A percentile compares a stretch with the other conserved stretches of the same genome.
These are phyloP conservation scores for Aureobasidium sp. DNA, from an alignment of 2,329 filamentous ascomycete species.

Conservation along the genomic window DNA sequence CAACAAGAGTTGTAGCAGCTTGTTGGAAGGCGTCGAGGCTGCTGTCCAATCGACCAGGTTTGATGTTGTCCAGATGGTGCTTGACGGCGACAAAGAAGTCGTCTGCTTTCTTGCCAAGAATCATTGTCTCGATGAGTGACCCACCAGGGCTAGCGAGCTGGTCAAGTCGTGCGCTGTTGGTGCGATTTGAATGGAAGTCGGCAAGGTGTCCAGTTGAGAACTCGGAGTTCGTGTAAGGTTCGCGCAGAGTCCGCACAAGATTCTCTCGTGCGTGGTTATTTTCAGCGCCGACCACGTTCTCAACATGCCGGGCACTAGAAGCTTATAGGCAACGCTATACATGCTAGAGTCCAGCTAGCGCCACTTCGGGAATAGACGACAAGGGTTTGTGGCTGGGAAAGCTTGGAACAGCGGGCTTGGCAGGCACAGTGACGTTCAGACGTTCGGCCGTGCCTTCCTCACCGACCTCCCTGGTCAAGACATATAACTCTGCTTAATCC, in stretches of 20 bases:
- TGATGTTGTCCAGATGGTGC: not conserved
- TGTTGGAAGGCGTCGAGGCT: not conserved
- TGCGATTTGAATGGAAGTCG: not conserved
- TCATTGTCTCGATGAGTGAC: not conserved
- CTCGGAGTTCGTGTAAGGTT: not conserved
- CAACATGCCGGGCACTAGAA: not conserved
- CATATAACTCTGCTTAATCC: not conserved
- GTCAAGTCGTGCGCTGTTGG: not conserved
- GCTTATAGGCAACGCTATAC: not conserved
- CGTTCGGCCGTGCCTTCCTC: not conserved
- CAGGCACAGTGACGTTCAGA: constrained; percentile 3
- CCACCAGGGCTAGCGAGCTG: not conserved
- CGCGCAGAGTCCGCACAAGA: not conserved
- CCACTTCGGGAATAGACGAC: not conserved
- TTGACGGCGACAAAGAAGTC: constrained; percentile 8
- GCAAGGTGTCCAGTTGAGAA: not conserved
- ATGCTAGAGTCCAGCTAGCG: not conserved
- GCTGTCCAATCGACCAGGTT: not conserved
- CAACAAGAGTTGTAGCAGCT: constrained; percentile 1
- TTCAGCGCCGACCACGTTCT: not conserved
- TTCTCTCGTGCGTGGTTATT: not conserved
- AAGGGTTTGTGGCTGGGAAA: not conserved
- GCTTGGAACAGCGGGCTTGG: not conserved
- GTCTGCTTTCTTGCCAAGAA: constrained; percentile 3
- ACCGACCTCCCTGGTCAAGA: constrained; percentile 1